These are phyloP conservation scores for Alternaria triticina DNA, from an alignment of 2,329 filamentous ascomycete genomes.

Conservation along the genomic window DNA sequence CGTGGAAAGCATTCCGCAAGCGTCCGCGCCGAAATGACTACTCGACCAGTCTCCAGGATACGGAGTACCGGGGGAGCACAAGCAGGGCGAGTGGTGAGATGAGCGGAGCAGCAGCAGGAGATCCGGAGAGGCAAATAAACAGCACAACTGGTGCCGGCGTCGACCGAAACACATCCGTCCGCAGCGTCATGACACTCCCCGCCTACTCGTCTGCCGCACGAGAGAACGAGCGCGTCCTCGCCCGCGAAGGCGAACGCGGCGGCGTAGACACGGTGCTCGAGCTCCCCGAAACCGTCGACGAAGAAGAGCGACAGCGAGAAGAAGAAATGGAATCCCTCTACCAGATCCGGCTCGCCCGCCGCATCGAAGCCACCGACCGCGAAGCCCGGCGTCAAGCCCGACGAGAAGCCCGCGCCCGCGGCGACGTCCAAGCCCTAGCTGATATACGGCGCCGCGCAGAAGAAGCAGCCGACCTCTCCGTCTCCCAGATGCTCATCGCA, in stretches of 20 bases:
- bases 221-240: conserved; percentile 81
- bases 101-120: conserved; percentile 30
- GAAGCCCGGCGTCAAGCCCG: conserved; percentile 75
- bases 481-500: conserved; percentile 57
- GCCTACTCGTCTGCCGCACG: conserved; percentile 77
- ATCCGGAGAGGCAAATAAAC: conserved; percentile 35
- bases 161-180: conserved; percentile 82
- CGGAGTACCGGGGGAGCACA: conserved; percentile 33
- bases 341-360: conserved; percentile 81
- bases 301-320: conserved; percentile 79
- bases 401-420: conserved; percentile 73
- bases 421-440: conserved; percentile 73
- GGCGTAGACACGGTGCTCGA: conserved; percentile 93
- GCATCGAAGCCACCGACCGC: conserved; percentile 76
- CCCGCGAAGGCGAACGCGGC: conserved; percentile 85
- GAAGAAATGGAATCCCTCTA: conserved; percentile 93
- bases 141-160: conserved; percentile 56
- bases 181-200: conserved; percentile 93
- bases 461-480: conserved; percentile 49
- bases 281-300: conserved; percentile 78
- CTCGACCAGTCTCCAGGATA: conserved; percentile 44
- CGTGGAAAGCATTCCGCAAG: conserved; percentile 35
- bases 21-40: conserved; percentile 39
- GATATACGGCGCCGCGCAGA: conserved; percentile 59
- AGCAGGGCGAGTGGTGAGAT: conserved; percentile 37